Evolutionary conservation across 352 stramenopile species (phyloP).

Genomic region (Bremia lactucae): DNA sequence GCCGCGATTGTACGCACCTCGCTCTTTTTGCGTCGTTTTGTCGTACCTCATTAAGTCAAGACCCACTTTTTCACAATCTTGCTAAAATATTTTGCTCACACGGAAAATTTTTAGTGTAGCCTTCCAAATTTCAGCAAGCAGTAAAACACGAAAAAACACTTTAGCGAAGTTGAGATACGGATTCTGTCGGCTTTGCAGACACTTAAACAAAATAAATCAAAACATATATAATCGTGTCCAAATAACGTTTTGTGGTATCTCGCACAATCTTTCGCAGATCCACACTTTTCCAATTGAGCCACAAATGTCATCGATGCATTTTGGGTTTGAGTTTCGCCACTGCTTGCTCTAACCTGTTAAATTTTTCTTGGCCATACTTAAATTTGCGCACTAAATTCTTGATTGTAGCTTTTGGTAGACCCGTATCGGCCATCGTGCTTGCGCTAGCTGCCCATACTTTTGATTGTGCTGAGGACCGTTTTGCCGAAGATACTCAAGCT

Average conservation of each 20-base stretch:
- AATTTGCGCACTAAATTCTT: constrained; percentile 89
- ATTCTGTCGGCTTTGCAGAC: constrained; percentile 49
- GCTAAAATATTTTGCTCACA: constrained; percentile 20
- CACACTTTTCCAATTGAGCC: constrained; percentile 80
- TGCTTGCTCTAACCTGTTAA: constrained; percentile 90
- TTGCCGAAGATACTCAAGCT: constrained; percentile 89
- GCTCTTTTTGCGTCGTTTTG: constrained; percentile 30
- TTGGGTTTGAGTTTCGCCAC: constrained; percentile 85
- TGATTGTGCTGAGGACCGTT: constrained; percentile 92
- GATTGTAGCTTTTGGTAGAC: constrained; percentile 89
- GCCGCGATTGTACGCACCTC: constrained; percentile 31
- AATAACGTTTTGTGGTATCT: constrained; percentile 28
- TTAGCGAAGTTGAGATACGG: constrained; percentile 73
- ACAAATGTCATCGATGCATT: constrained; percentile 71
- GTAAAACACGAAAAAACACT: constrained; percentile 67
- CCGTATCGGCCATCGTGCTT: constrained; percentile 86
- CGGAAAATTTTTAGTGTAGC: no score
- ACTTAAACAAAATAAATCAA: constrained; percentile 73
- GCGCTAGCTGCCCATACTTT: constrained; percentile 89
- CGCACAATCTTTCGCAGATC: constrained; percentile 58
- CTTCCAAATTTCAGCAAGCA: constrained; percentile 77
- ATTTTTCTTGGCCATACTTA: constrained; percentile 37
- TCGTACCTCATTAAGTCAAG: constrained; percentile 34
- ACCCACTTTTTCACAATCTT: constrained; percentile 31
- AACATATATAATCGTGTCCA: constrained; percentile 67